phyloP scores from a whole-genome alignment of 2,329 filamentous ascomycete genomes.

The Pezizomycotina sp. region DNA sequence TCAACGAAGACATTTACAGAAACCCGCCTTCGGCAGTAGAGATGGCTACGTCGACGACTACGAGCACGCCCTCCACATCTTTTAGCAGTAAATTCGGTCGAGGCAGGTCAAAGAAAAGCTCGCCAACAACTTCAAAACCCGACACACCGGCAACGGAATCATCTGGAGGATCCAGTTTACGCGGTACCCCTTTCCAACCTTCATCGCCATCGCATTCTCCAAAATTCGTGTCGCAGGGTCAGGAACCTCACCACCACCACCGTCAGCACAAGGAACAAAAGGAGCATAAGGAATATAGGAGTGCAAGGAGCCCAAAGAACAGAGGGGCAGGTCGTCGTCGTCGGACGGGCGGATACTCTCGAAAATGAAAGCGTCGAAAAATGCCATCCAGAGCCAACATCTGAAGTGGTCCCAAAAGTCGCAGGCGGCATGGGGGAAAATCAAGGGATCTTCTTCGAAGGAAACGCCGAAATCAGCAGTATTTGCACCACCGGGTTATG shows the following conservation, averaged over 20 bases:
- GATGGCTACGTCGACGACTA: conserved; percentile 12
- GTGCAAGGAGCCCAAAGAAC: conserved; percentile 9
- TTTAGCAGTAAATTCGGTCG: conserved; percentile 13
- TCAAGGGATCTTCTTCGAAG: conserved; percentile 17
- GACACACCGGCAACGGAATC: no score
- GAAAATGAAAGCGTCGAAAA: conserved; percentile 18
- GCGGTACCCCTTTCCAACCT: no score
- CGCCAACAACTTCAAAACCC: conserved; percentile 7
- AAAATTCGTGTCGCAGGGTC: conserved; percentile 6
- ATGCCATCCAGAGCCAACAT: conserved; percentile 7
- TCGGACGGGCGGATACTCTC: conserved; percentile 15
- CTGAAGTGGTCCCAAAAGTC: conserved; percentile 14
- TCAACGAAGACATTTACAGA: conserved; percentile 11
- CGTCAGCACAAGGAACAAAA: conserved; percentile 7
- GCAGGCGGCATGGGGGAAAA: conserved; percentile 15
- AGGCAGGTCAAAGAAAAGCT: conserved; percentile 15
- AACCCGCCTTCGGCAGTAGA: conserved; percentile 6
- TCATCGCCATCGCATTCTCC: conserved; percentile 6
- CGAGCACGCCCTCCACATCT: conserved; percentile 4
- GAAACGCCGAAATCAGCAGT: conserved; percentile 15
- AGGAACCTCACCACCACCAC: conserved; percentile 9
- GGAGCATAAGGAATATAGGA: conserved; percentile 10
- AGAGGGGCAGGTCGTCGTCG: conserved; percentile 14
- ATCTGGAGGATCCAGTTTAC: no score
- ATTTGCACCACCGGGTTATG: conserved; percentile 10